These are phyloP conservation scores for Bruguiera sexangula DNA, from an alignment of 345 rosid genomes.

Conservation along the genomic window DNA sequence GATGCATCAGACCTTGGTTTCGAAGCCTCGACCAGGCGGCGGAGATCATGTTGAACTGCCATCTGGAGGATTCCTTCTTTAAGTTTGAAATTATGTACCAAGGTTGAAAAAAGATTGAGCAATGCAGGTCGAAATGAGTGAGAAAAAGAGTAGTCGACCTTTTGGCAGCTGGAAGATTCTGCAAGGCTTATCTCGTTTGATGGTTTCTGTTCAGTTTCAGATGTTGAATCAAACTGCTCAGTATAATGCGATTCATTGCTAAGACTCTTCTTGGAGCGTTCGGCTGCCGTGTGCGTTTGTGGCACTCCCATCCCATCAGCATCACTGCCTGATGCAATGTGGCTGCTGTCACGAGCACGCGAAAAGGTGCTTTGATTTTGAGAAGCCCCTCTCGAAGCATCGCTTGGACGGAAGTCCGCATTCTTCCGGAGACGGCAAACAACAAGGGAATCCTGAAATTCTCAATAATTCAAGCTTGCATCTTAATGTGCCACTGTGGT, in stretches of 20 bases:
- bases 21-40: neutral
- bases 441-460: constrained; percentile 63
- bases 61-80: neutral
- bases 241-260: constrained; percentile 50
- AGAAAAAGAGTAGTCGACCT: constrained; percentile 38
- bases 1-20: too few species aligned
- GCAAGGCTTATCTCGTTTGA: constrained; percentile 29
- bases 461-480: neutral
- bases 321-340: constrained; percentile 25
- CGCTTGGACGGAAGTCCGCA: constrained; percentile 39
- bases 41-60: too few species aligned
- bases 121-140: neutral
- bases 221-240: constrained; percentile 42
- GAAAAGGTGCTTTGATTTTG: constrained; percentile 23
- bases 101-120: neutral
- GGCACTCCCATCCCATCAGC: constrained; percentile 26
- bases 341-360: constrained; percentile 15
- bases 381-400: constrained; percentile 25
- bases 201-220: constrained; percentile 46
- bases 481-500: too few species aligned
- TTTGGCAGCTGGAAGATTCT: constrained; percentile 44
- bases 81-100: neutral
- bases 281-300: constrained; percentile 33
- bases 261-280: constrained; percentile 37
- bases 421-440: constrained; percentile 83